A percentile compares a stretch with the other conserved stretches of the same genome.
Conservation (phyloP, 2,329 filamentous ascomycete species). For the Huntiella abstrusa region DNA sequence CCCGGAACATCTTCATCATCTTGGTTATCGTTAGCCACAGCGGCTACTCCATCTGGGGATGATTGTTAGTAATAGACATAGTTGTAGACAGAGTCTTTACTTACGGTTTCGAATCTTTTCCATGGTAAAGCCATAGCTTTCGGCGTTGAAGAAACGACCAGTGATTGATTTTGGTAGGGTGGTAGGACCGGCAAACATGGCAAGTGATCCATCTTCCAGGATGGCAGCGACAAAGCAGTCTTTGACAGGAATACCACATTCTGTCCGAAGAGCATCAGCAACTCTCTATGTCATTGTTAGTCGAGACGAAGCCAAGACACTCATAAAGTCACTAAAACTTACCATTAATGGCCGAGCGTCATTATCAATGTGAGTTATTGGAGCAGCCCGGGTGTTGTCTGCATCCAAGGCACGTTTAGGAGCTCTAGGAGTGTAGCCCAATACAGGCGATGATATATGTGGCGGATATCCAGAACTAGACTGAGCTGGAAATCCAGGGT, state of each 20-base stretch:
- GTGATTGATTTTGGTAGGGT: constrained; percentile 21
- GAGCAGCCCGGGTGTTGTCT: too few relatives aligned
- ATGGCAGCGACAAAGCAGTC: constrained; percentile 34
- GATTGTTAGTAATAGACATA: neutral
- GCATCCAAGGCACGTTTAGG: too few relatives aligned
- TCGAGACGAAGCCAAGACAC: too few relatives aligned
- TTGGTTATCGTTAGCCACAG: neutral
- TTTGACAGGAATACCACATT: constrained; percentile 31
- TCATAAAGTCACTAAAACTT: too few relatives aligned
- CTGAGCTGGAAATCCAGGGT: too few relatives aligned
- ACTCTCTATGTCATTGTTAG: constrained; percentile 23
- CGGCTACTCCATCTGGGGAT: neutral
- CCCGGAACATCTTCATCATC: neutral
- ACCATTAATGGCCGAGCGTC: too few relatives aligned
- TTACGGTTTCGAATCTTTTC: constrained; percentile 2
- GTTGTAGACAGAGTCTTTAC: neutral
- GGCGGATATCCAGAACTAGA: too few relatives aligned
- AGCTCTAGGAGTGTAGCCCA: too few relatives aligned
- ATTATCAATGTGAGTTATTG: too few relatives aligned
- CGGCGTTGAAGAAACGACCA: constrained; percentile 27
- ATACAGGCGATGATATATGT: too few relatives aligned
- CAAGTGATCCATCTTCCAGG: constrained; percentile 27
- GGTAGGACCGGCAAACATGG: constrained; percentile 27
- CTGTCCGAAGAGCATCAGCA: constrained; percentile 29
- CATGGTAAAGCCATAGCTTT: constrained; percentile 19